Evolutionary conservation across 768 basidiomycete species (phyloP).

Genomic region (Suillus variegatus): DNA sequence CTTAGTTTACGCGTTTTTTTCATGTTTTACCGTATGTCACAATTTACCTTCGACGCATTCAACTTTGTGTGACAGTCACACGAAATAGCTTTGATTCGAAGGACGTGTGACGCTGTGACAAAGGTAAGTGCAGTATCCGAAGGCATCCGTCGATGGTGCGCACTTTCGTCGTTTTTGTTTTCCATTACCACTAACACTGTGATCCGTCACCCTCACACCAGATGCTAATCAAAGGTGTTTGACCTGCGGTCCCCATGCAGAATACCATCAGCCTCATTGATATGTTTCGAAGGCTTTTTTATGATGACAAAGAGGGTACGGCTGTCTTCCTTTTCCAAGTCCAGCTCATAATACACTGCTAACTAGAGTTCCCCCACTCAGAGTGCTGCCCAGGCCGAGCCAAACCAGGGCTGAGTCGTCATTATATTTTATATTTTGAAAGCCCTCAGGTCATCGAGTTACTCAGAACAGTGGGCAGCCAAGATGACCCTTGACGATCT

Average conservation of each 20-base stretch:
- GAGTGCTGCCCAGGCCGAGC: too few relatives aligned
- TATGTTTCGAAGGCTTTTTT: not conserved
- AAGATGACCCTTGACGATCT: constrained; percentile 95
- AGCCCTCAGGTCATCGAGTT: constrained; percentile 26
- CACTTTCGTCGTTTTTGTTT: not conserved
- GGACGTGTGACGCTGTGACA: too few relatives aligned
- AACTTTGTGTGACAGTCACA: too few relatives aligned
- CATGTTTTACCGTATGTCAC: too few relatives aligned
- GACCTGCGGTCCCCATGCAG: not conserved
- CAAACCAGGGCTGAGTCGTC: too few relatives aligned
- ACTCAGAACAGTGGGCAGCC: constrained; percentile 76
- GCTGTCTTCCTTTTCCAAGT: not conserved
- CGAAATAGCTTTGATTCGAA: too few relatives aligned
- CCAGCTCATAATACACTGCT: not conserved
- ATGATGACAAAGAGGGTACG: not conserved
- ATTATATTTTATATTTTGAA: not conserved
- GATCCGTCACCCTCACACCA: too few relatives aligned
- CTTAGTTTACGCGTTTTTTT: too few relatives aligned
- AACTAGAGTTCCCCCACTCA: not conserved
- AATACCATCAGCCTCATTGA: not conserved
- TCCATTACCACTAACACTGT: too few relatives aligned
- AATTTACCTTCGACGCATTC: too few relatives aligned
- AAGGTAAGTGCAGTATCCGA: not conserved
- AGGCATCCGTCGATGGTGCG: too few relatives aligned
- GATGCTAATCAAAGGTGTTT: not conserved